A percentile compares a stretch with the other conserved stretches of the same genome.
These are phyloP conservation scores for Mucor indicus DNA, from an alignment of 371 early-diverging fungal species.

Conservation along the genomic window DNA sequence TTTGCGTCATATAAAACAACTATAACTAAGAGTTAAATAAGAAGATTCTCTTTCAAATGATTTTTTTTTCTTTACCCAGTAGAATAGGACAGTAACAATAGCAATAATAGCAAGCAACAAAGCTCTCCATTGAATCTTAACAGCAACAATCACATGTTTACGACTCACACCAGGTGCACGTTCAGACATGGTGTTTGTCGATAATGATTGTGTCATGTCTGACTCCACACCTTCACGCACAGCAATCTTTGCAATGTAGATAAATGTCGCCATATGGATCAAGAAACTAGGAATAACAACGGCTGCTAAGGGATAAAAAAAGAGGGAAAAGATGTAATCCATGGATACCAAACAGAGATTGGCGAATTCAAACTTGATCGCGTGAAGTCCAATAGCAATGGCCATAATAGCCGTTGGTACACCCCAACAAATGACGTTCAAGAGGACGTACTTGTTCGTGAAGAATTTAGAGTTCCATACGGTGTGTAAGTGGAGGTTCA, in stretches of 20 bases:
- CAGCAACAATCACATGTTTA: slow-evolving; percentile 57
- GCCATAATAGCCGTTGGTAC: slow-evolving; percentile 50
- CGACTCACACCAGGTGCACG: slow-evolving; percentile 37
- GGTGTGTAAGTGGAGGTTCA: slow-evolving; percentile 64
- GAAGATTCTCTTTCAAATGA: too few species aligned
- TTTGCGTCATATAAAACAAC: slow-evolving; percentile 56
- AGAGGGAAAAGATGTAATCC: slow-evolving; percentile 46
- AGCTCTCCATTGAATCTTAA: slow-evolving; percentile 71
- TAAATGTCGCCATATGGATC: slow-evolving; percentile 59
- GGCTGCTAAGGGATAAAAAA: slow-evolving; percentile 63
- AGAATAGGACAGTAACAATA: slow-evolving; percentile 47
- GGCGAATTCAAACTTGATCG: slow-evolving; percentile 61
- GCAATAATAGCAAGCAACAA: slow-evolving; percentile 56
- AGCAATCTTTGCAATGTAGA: slow-evolving; percentile 59
- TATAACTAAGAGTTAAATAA: too few species aligned
- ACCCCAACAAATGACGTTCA: slow-evolving; percentile 67
- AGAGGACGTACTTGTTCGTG: slow-evolving; percentile 48
- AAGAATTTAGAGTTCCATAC: slow-evolving; percentile 68
- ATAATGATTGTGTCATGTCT: slow-evolving; percentile 47
- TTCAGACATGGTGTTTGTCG: slow-evolving; percentile 25
- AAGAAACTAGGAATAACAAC: slow-evolving; percentile 58
- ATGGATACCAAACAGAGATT: slow-evolving; percentile 56
- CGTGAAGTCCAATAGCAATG: slow-evolving; percentile 46
- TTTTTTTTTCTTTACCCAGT: slow-evolving; percentile 46
- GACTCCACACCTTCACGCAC: slow-evolving; percentile 46